Conservation (phyloP, 768 basidiomycete species). For the Leucogyrophana mollusca region DNA sequence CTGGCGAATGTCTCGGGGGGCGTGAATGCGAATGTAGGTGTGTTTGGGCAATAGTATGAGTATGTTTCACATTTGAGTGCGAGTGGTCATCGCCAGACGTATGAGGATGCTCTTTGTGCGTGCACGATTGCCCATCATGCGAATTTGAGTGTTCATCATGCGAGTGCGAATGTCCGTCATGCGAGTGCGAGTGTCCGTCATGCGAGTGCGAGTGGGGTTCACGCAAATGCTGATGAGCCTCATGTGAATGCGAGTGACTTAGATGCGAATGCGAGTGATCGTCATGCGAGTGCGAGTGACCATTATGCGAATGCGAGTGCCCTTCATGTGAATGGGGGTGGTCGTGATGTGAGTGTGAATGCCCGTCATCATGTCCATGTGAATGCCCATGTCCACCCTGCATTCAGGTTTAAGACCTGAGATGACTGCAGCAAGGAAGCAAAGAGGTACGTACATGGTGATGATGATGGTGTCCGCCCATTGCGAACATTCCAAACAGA, state of each 20-base stretch:
- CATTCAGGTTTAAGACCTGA: not conserved
- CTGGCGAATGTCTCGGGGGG: too few relatives aligned
- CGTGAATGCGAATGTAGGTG: slow-evolving; percentile 18
- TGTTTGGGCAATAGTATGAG: slow-evolving; percentile 25
- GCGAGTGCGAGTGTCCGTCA: slow-evolving; percentile 9
- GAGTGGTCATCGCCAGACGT: slow-evolving; percentile 21
- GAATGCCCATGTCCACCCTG: slow-evolving; percentile 33
- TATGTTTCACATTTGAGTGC: slow-evolving; percentile 17
- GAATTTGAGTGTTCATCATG: slow-evolving; percentile 24
- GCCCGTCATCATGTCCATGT: slow-evolving; percentile 55
- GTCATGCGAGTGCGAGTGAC: slow-evolving; percentile 31
- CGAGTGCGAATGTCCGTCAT: slow-evolving; percentile 20
- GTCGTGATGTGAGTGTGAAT: slow-evolving; percentile 25
- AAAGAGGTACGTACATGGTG: slow-evolving; percentile 51
- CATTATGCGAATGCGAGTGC: slow-evolving; percentile 13
- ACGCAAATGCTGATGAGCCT: slow-evolving; percentile 13
- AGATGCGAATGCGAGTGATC: slow-evolving; percentile 32
- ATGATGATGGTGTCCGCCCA: slow-evolving; percentile 87
- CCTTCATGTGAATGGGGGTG: slow-evolving; percentile 34
- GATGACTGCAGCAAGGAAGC: not conserved
- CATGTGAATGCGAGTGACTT: slow-evolving; percentile 26
- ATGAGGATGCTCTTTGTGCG: slow-evolving; percentile 23
- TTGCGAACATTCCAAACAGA: slow-evolving; percentile 98
- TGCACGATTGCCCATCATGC: slow-evolving; percentile 22
- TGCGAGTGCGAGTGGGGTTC: slow-evolving; percentile 24